Conservation (phyloP, 2,329 filamentous ascomycete genomes). For the Grosmannia clavigera region DNA sequence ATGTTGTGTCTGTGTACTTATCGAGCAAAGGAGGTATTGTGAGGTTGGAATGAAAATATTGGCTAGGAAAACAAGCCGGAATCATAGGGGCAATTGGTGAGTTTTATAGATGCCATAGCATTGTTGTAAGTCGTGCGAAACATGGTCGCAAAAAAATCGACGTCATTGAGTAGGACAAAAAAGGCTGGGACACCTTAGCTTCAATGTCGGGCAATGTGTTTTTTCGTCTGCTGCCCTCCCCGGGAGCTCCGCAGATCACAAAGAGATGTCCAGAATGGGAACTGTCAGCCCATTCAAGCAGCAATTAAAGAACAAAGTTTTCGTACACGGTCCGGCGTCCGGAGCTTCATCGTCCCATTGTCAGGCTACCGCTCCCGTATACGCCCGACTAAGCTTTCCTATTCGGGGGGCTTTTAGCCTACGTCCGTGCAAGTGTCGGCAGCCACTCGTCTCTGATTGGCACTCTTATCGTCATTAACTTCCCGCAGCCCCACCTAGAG, state of each 20-base stretch:
- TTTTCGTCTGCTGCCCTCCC: neutral
- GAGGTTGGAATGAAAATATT: neutral
- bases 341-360: neutral
- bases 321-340: neutral
- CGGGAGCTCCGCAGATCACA: neutral
- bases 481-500: neutral
- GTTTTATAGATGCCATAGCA: neutral
- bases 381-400: neutral
- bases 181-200: neutral
- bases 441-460: neutral
- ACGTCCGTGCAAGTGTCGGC: neutral
- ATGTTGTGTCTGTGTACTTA: neutral
- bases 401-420: neutral
- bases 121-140: neutral
- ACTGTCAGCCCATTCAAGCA: neutral
- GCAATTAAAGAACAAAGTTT: neutral
- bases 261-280: neutral
- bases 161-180: neutral
- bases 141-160: neutral
- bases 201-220: neutral
- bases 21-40: neutral
- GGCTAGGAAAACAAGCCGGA: neutral
- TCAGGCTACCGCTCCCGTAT: slow-evolving; percentile 1
- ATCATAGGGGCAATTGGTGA: neutral
- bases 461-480: neutral